A percentile compares a stretch with the other conserved stretches of the same genome.
Evolutionary conservation across 495 filamentous ascomycete species (phyloP).

Genomic region (Lineolata rhizophorae): DNA sequence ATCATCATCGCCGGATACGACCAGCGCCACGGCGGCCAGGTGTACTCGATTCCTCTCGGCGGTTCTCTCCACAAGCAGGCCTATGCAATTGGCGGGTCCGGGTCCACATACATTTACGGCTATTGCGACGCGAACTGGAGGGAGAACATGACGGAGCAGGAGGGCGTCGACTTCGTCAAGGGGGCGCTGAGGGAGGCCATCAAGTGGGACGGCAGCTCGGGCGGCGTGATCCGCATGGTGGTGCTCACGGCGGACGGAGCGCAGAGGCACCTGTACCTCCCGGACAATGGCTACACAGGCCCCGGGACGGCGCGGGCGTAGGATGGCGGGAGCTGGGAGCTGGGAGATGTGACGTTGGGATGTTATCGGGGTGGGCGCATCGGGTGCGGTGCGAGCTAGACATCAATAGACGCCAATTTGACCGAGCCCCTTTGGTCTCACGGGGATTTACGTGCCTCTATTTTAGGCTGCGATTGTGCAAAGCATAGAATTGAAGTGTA

Average conservation of each 20-base stretch:
- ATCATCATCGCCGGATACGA: constrained; percentile 97
- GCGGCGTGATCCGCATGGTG: constrained; percentile 93
- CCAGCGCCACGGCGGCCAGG: constrained; percentile 77
- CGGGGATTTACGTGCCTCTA: no score
- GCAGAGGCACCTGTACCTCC: constrained; percentile 71
- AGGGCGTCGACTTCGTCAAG: constrained; percentile 87
- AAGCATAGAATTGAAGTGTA: no score
- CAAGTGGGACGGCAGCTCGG: constrained; percentile 98
- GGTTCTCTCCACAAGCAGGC: constrained; percentile 94
- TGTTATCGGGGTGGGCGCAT: no score
- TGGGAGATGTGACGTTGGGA: no score
- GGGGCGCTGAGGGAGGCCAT: constrained; percentile 77
- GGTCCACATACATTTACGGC: constrained; percentile 97
- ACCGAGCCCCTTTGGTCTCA: no score
- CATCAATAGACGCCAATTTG: no score
- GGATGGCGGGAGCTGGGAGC: no score
- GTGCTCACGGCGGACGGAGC: constrained; percentile 81
- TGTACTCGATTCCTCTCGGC: constrained; percentile 90
- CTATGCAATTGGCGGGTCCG: constrained; percentile 89
- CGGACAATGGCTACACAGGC: constrained; percentile 60
- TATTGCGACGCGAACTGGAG: constrained; percentile 95
- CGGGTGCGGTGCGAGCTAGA: no score
- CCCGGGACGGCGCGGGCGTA: no score
- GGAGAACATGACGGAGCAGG: constrained; percentile 81
- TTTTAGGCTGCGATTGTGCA: no score